Conservation (phyloP, 352 stramenopile species). For the Blastocystis sp. region DNA sequence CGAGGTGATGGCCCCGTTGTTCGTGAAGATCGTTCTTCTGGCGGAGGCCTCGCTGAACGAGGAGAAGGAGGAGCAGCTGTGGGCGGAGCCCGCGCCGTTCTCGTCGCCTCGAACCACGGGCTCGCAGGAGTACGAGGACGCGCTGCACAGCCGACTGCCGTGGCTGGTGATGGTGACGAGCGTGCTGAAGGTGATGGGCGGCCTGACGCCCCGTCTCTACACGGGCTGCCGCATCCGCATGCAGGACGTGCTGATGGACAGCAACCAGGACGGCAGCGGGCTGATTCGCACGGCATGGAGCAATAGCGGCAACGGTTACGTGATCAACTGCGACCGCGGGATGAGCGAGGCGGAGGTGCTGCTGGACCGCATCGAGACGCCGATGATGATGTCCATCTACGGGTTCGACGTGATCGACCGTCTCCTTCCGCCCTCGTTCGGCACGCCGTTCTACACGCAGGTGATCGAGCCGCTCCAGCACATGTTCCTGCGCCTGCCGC, state of each 20-base stretch:
- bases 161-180: background rate
- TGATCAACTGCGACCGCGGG: conserved; percentile 29
- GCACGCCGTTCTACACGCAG: no score
- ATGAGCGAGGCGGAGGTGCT: conserved; percentile 37
- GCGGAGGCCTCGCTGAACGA: background rate
- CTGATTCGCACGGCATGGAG: conserved; percentile 5
- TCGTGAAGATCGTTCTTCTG: background rate
- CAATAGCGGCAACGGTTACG: conserved; percentile 4
- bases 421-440: background rate
- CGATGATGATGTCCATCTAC: conserved; percentile 17
- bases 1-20: background rate
- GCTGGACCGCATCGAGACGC: conserved; percentile 59
- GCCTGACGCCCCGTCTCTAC: conserved; percentile 60
- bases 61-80: background rate
- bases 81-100: background rate
- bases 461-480: background rate
- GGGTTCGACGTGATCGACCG: conserved; percentile 63
- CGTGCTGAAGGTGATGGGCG: conserved; percentile 54
- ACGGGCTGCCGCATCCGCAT: conserved; percentile 54
- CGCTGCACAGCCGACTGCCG: background rate
- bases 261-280: background rate
- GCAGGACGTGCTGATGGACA: conserved; percentile 15
- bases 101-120: background rate
- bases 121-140: background rate
- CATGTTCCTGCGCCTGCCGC: background rate